Evolutionary conservation across 495 filamentous ascomycete genomes (phyloP).

Genomic region (Tuber magnatum): DNA sequence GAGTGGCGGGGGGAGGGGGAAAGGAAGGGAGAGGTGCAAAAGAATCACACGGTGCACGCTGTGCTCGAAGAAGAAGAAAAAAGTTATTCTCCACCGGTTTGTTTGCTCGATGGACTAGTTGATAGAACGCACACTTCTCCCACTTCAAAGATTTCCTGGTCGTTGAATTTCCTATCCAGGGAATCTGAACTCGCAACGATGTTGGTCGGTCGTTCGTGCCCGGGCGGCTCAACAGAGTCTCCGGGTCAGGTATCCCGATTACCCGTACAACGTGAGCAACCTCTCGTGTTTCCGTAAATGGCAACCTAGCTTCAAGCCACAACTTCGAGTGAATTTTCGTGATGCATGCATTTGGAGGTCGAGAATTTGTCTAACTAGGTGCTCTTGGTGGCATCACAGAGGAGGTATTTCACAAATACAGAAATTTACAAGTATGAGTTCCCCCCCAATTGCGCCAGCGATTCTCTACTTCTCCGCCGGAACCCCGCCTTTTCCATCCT

Average conservation of each 20-base stretch:
- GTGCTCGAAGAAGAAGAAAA: too few relatives aligned
- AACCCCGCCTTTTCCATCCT: neutral
- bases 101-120: neutral
- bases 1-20: neutral
- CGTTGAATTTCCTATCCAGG: neutral
- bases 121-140: neutral
- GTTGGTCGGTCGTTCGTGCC: neutral
- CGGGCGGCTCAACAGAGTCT: neutral
- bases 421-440: neutral
- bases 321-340: neutral
- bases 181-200: neutral
- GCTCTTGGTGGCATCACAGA: neutral
- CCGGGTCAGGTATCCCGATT: neutral
- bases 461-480: neutral
- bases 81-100: neutral
- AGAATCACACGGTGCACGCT: neutral
- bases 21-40: neutral
- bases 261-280: neutral
- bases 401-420: neutral
- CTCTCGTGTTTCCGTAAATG: neutral
- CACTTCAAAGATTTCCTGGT: constrained; percentile 1
- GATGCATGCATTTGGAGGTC: neutral
- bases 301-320: neutral
- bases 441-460: neutral
- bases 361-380: neutral